Base-by-base conservation (phyloP, 2,329 filamentous ascomycete species). In the Fusarium chuoi region DNA sequence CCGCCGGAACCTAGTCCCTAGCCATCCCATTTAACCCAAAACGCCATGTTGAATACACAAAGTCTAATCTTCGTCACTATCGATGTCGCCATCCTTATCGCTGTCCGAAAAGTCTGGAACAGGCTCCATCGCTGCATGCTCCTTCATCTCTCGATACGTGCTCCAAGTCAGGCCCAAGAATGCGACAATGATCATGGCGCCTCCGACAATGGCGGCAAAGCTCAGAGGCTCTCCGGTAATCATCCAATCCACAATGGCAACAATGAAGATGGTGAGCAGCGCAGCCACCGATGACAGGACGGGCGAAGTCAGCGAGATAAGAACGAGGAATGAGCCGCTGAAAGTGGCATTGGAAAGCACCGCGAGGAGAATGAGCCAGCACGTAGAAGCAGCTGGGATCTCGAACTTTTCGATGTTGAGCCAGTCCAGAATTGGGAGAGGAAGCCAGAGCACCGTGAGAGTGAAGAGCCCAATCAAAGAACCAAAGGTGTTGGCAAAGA, bases 201-300 rank as follows among this genome's bases (percentile, higher is more conserved):
- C 96, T n/a, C 96, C 96, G 0, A 90, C 79, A 18, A 98, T 87
- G 7, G 96, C 93, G 0, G 95, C 93, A 8, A 87, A 84, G 58
- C 91, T 93, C 26, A 98, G 86, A 0, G 93, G 90, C 76, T 92
- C 88, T 56, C 96, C 94, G 0, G 94, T 97, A 48, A 95, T 86
- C 64, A 95, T 81, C 91, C 96, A 97, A 83, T 99, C 96, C 62
- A 94, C 94, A 36, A 98, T 86, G 2, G 96, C 96, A 12, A 99
- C 96, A 69, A 98, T 90, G 87, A 99, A 98, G 75, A 99, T 99
- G 28, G 96, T 99, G 52, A 99, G 87, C 36, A 99, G 89, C 6
- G 96, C 94, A 2, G 96, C 96, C 17, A 99, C 96, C 24, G 93
- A 97, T 65, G 93, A 96, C 9, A 99, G 87, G 6, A 99, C 96